phyloP scores from a whole-genome alignment of 495 filamentous ascomycete species.

The Talaromyces liani region DNA sequence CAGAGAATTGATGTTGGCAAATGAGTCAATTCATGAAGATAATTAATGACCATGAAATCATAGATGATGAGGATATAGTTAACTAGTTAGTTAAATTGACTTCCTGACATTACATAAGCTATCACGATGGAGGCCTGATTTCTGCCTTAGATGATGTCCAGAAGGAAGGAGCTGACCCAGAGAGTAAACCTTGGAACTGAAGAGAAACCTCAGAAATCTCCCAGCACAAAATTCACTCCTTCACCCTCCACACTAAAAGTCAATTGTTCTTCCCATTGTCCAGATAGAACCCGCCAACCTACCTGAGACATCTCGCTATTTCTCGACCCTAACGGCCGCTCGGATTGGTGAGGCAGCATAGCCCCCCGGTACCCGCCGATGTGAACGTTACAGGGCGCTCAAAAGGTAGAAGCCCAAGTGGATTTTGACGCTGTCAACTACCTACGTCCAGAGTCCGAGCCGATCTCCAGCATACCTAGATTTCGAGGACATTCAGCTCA shows the following conservation, averaged over 20 bases:
- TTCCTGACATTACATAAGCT: background rate
- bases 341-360: slow-evolving; percentile 7
- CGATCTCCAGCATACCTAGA: background rate
- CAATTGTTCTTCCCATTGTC: background rate
- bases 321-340: background rate
- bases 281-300: background rate
- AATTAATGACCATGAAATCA: background rate
- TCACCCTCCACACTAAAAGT: background rate
- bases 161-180: background rate
- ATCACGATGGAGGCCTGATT: background rate
- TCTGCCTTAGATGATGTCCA: background rate
- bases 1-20: too few species aligned
- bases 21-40: too few species aligned
- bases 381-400: slow-evolving; percentile 2
- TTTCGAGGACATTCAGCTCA: background rate
- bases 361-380: slow-evolving; percentile 1
- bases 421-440: background rate
- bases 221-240: background rate
- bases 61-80: background rate
- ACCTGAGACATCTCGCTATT: slow-evolving; percentile 5
- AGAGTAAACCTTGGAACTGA: background rate
- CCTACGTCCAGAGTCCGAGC: background rate
- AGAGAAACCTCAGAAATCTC: background rate
- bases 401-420: background rate
- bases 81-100: too few species aligned